Conservation (phyloP, 305 asterid species). For the Stenogyne calaminthoides region DNA sequence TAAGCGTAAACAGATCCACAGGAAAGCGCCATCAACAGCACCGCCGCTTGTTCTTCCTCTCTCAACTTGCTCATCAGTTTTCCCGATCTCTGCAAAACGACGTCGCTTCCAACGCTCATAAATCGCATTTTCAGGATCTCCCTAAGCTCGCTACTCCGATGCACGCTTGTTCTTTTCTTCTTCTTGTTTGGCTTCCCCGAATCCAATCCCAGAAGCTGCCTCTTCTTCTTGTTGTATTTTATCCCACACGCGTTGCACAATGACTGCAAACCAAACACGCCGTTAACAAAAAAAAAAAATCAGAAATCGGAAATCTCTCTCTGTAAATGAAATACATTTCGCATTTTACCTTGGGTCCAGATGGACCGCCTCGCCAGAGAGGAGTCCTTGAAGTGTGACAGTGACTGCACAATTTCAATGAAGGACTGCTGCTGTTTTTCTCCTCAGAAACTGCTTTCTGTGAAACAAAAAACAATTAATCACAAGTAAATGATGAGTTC, state of each 20-base stretch:
- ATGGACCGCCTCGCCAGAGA: slow-evolving; percentile 97
- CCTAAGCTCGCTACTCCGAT: slow-evolving; percentile 36
- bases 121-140: slow-evolving; percentile 58
- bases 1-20: slow-evolving; percentile 72
- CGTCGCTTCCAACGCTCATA: slow-evolving; percentile 51
- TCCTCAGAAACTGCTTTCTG: slow-evolving; percentile 52
- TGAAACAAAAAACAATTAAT: neutral
- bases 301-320: neutral
- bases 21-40: slow-evolving; percentile 77
- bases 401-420: slow-evolving; percentile 63
- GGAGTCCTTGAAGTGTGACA: slow-evolving; percentile 87
- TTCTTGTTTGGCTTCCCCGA: slow-evolving; percentile 41
- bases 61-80: slow-evolving; percentile 57
- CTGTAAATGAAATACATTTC: neutral
- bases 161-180: slow-evolving; percentile 45
- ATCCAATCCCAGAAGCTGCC: slow-evolving; percentile 66
- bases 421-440: slow-evolving; percentile 26
- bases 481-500: neutral
- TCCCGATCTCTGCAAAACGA: slow-evolving; percentile 53
- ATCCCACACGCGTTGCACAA: slow-evolving; percentile 94
- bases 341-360: slow-evolving; percentile 76
- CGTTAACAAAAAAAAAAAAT: neutral
- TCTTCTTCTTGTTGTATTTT: slow-evolving; percentile 78
- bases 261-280: slow-evolving; percentile 44
- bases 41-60: slow-evolving; percentile 87